These are phyloP conservation scores for Penicillium sp. DNA, from an alignment of 2,329 filamentous ascomycete species.

Conservation along the genomic window DNA sequence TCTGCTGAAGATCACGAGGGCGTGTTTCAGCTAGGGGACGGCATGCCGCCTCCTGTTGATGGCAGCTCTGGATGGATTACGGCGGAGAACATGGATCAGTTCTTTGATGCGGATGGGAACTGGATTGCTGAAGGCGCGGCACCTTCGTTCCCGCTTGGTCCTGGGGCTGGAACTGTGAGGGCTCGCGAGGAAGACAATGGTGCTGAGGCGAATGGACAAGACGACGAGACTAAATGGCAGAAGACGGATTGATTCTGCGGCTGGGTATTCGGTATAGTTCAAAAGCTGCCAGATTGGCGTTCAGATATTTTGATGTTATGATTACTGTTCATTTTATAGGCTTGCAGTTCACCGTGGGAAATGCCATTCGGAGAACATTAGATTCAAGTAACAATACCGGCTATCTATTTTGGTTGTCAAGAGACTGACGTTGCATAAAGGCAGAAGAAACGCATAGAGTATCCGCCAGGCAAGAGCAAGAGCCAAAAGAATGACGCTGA, in stretches of 20 bases:
- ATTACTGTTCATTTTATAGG: background rate
- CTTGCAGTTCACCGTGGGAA: background rate
- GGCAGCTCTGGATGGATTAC: slow-evolving; percentile 66
- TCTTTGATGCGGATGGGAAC: slow-evolving; percentile 78
- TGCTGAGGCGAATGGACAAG: slow-evolving; percentile 42
- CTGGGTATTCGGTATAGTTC: background rate
- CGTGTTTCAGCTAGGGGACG: slow-evolving; percentile 41
- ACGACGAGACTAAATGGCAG: slow-evolving; percentile 56
- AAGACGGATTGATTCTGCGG: slow-evolving; percentile 42
- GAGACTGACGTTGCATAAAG: too few relatives aligned
- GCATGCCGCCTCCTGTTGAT: slow-evolving; percentile 49
- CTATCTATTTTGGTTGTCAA: slow-evolving; percentile 23
- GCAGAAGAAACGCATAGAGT: too few relatives aligned
- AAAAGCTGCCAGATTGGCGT: slow-evolving; percentile 1
- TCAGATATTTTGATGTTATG: background rate
- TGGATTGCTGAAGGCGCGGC: slow-evolving; percentile 62
- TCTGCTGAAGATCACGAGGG: slow-evolving; percentile 21
- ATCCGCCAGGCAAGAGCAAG: too few relatives aligned
- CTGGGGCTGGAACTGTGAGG: slow-evolving; percentile 67
- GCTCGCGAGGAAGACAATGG: slow-evolving; percentile 60
- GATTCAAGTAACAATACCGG: slow-evolving; percentile 19
- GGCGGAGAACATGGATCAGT: slow-evolving; percentile 84
- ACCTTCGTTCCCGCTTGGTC: slow-evolving; percentile 42
- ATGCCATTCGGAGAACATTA: slow-evolving; percentile 1
- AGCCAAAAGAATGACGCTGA: too few relatives aligned